phyloP scores from a whole-genome alignment of 2,329 filamentous ascomycete species.

The Geosmithia putterillii region DNA sequence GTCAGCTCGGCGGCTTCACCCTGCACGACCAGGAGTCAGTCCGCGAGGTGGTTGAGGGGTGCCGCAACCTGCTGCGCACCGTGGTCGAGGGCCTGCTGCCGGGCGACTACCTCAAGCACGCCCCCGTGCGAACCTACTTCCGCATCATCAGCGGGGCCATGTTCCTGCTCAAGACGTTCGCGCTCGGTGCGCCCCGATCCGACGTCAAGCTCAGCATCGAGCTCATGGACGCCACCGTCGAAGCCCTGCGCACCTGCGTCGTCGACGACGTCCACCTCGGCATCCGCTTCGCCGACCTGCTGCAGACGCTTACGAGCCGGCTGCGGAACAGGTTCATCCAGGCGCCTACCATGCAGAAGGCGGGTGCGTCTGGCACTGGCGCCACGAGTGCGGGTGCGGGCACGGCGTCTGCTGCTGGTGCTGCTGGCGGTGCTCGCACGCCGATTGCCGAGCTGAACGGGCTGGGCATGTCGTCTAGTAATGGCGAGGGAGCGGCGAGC shows the following conservation, averaged over 20 bases:
- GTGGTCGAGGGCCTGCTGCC: slow-evolving; percentile 68
- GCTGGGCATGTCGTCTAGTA: slow-evolving; percentile 11
- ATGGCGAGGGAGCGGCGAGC: slow-evolving; percentile 10
- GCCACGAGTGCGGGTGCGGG: no score
- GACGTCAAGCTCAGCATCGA: slow-evolving; percentile 66
- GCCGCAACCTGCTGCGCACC: slow-evolving; percentile 61
- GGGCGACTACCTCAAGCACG: slow-evolving; percentile 66
- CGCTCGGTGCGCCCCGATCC: slow-evolving; percentile 64
- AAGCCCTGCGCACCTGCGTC: slow-evolving; percentile 63
- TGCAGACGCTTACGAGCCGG: slow-evolving; percentile 66
- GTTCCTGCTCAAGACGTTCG: slow-evolving; percentile 77
- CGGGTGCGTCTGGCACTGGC: no score
- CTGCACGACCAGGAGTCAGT: slow-evolving; percentile 60
- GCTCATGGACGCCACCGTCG: slow-evolving; percentile 63
- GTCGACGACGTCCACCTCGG: slow-evolving; percentile 78
- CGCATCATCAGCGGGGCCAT: slow-evolving; percentile 77
- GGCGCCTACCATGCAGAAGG: slow-evolving; percentile 35
- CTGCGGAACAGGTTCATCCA: slow-evolving; percentile 64
- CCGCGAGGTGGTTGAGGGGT: slow-evolving; percentile 65
- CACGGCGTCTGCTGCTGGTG: no score
- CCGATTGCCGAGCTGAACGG: slow-evolving; percentile 19
- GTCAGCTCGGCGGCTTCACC: slow-evolving; percentile 51
- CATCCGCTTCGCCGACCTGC: slow-evolving; percentile 71
- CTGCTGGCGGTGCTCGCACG: slow-evolving; percentile 26
- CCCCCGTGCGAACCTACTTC: slow-evolving; percentile 75